phyloP scores from a whole-genome alignment of 2,329 filamentous ascomycete species.

The Aureobasidium melanogenum region DNA sequence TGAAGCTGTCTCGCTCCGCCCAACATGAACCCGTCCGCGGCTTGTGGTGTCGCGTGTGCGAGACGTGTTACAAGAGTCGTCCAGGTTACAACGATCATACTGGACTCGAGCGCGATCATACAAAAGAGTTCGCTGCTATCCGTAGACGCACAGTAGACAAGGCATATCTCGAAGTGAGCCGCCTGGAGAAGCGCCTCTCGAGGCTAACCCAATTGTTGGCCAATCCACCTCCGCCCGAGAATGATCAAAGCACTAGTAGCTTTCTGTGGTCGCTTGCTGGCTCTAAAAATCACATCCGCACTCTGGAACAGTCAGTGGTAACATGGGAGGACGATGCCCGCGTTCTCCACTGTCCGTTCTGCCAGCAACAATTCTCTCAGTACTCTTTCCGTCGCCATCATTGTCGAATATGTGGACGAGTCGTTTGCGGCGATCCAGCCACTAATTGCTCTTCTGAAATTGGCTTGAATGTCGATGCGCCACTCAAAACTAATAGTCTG shows the following conservation, averaged over 20 bases:
- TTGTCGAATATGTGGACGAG: slow-evolving; percentile 84
- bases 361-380: slow-evolving; percentile 86
- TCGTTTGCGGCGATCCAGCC: slow-evolving; percentile 80
- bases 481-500: slow-evolving; percentile 26
- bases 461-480: slow-evolving; percentile 62
- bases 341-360: slow-evolving; percentile 80
- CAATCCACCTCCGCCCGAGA: slow-evolving; percentile 58
- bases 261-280: slow-evolving; percentile 49
- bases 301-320: slow-evolving; percentile 83
- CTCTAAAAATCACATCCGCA: slow-evolving; percentile 58
- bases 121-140: slow-evolving; percentile 58
- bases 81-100: slow-evolving; percentile 78
- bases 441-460: slow-evolving; percentile 82
- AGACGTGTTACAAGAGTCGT: slow-evolving; percentile 97
- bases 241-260: slow-evolving; percentile 39
- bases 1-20: slow-evolving; percentile 87
- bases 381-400: slow-evolving; percentile 93
- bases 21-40: slow-evolving; percentile 83
- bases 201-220: slow-evolving; percentile 79
- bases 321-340: slow-evolving; percentile 87
- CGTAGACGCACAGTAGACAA: slow-evolving; percentile 73
- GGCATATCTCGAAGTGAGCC: slow-evolving; percentile 75
- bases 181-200: slow-evolving; percentile 84
- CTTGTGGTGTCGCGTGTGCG: slow-evolving; percentile 89
- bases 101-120: slow-evolving; percentile 63